Conservation (phyloP, 108 stramenopile genomes). For the Cyclostephanos tholiformis region DNA sequence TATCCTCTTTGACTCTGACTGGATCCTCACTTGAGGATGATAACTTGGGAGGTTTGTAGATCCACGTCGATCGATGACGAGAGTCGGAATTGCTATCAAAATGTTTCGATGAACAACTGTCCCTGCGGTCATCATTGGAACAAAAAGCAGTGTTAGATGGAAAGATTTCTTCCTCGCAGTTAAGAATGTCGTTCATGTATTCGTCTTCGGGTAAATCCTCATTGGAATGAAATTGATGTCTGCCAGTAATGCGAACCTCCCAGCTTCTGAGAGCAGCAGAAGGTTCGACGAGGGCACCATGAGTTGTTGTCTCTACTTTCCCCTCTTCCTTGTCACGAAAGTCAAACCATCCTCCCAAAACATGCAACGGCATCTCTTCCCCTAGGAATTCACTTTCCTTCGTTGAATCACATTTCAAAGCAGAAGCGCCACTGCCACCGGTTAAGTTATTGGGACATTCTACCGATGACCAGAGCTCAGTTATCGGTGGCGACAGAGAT, state of each 20-base stretch:
- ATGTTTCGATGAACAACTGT: neutral
- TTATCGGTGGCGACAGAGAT: slow-evolving; percentile 31
- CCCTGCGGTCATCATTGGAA: no score
- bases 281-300: neutral
- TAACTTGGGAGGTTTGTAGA: slow-evolving; percentile 42
- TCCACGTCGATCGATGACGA: slow-evolving; percentile 43
- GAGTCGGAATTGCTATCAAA: slow-evolving; percentile 6
- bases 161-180: slow-evolving; percentile 19
- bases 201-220: slow-evolving; percentile 5
- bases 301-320: neutral
- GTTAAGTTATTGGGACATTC: slow-evolving; percentile 13
- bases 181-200: slow-evolving; percentile 29
- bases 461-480: slow-evolving; percentile 43
- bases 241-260: neutral
- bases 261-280: neutral
- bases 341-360: slow-evolving; percentile 18
- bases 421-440: neutral
- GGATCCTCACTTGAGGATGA: slow-evolving; percentile 25
- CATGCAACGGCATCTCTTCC: slow-evolving; percentile 21
- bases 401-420: slow-evolving; percentile 6
- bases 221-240: neutral
- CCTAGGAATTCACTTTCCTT: slow-evolving; percentile 35
- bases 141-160: neutral
- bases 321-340: neutral
- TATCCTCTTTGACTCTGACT: slow-evolving; percentile 2